Evolutionary conservation across 495 filamentous ascomycete species (phyloP).

Genomic region (Tetracladium setigerum): DNA sequence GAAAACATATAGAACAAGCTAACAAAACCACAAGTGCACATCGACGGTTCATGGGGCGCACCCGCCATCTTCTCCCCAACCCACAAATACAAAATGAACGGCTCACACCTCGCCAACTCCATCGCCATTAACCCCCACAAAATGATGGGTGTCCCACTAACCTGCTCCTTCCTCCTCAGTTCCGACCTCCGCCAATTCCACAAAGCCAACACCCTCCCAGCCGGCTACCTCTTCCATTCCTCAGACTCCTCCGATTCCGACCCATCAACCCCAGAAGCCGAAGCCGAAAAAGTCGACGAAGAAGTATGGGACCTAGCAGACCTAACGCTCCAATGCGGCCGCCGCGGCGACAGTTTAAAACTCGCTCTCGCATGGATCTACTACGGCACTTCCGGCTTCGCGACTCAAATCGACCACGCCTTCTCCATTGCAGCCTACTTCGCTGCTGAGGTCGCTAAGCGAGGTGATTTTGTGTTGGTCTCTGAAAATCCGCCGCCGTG

Average conservation of each 20-base stretch:
- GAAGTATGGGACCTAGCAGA: conserved; percentile 91
- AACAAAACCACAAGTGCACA: conserved; percentile 44
- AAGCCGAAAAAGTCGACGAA: conserved; percentile 55
- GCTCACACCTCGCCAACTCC: conserved; percentile 66
- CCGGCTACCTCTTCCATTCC: conserved; percentile 80
- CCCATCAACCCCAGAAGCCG: not conserved
- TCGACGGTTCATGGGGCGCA: conserved; percentile 89
- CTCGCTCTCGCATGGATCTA: conserved; percentile 83
- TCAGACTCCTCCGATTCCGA: conserved; percentile 2
- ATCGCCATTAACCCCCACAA: conserved; percentile 91
- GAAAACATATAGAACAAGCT: too few relatives aligned
- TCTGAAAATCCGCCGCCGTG: conserved; percentile 75
- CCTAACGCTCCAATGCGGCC: conserved; percentile 85
- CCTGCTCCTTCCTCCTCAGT: conserved; percentile 83
- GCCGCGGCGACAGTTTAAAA: conserved; percentile 79
- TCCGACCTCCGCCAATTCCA: conserved; percentile 69
- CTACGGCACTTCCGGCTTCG: conserved; percentile 50
- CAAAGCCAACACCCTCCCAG: conserved; percentile 74
- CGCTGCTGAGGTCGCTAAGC: conserved; percentile 30
- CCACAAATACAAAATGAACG: conserved; percentile 57
- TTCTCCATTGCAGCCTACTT: conserved; percentile 20
- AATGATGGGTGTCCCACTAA: conserved; percentile 87
- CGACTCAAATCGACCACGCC: conserved; percentile 20
- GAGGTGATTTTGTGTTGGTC: conserved; percentile 59
- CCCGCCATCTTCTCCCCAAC: conserved; percentile 66